Conservation (phyloP, 371 early-diverging fungal species). For the Mucor indicus region DNA sequence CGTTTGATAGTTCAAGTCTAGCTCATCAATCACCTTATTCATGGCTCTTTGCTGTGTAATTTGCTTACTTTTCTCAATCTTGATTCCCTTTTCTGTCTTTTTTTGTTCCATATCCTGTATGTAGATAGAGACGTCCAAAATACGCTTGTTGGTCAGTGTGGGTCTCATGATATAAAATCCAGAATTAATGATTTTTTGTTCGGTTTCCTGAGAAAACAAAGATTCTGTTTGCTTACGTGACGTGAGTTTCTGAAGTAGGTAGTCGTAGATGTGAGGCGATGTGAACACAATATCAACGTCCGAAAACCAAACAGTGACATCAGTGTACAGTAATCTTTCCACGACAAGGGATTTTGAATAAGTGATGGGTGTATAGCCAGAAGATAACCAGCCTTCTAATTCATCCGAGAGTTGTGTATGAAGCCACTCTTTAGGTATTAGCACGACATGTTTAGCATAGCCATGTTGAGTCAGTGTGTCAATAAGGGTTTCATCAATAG, state of each 20-base stretch:
- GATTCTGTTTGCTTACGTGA: conserved; percentile 33
- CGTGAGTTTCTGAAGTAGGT: conserved; percentile 33
- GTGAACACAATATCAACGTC: conserved; percentile 52
- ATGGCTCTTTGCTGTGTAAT: conserved; percentile 54
- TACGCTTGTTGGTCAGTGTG: conserved; percentile 36
- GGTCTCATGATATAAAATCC: conserved; percentile 54
- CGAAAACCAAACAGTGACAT: conserved; percentile 46
- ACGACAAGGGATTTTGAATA: conserved; percentile 37
- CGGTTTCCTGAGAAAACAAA: conserved; percentile 42
- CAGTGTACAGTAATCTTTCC: conserved; percentile 28
- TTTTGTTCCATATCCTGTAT: conserved; percentile 35
- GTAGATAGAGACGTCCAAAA: conserved; percentile 37
- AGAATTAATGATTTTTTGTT: conserved; percentile 40
- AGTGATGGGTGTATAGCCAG: conserved; percentile 33
- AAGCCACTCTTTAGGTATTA: conserved; percentile 33
- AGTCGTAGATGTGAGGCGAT: conserved; percentile 36
- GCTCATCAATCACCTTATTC: conserved; percentile 38
- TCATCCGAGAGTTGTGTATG: conserved; percentile 23
- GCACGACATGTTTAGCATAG: conserved; percentile 24
- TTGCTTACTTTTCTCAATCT: no score
- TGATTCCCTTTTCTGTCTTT: no score
- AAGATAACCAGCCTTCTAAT: conserved; percentile 26
- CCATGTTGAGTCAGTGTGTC: conserved; percentile 19
- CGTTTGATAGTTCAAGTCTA: conserved; percentile 41
- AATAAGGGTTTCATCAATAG: conserved; percentile 30